Base-by-base conservation (phyloP, 2,329 filamentous ascomycete species). In the Trichoderma lentiforme region DNA sequence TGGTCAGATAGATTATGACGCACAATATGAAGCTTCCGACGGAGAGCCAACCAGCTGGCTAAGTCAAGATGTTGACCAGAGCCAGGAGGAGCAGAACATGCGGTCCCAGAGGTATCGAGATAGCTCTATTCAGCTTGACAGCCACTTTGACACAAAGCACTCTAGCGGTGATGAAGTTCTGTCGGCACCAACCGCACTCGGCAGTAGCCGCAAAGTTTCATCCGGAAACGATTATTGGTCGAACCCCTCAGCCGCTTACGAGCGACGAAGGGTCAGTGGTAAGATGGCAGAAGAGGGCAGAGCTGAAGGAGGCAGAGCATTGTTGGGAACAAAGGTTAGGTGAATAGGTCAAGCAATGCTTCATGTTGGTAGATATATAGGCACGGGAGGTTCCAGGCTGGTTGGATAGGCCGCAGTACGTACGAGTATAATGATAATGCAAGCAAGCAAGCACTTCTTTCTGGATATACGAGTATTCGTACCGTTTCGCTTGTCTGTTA, bases 281-380 rank as follows among this genome's bases (percentile, higher is more conserved):
- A 93, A 92, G 83, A 81, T 90, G 70, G 91, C 87, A 0, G 92
- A 94, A 79, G 92, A 95, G 78, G 92, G 92, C 2, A 82, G 87
- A 61, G 88, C 34, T 21, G 81, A 62, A 34, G 24, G 64, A 68
- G 56, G 26, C n/a, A 24, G 36, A 30, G 24, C 56, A 11, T 30
- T 69, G 53, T n/a, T 60, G 15, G 56, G 34, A 24, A 28, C 34
- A 6, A 57, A 36, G 24, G 26, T 30, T n/a, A 57, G 53, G n/a
- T 43, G 57, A 18, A 32, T 51, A 9, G 26, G 24, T n/a, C 8
- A 18, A 30, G 26, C 15, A 58, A 30, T 28, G 56, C 5, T 21
- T 51, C n/a, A 51, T 43, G 43, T 21, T 51, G n/a, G 43, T 21
- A 51, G 43, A 21, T 21, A 21, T 9, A 21, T 51, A 21, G 43